Evolutionary conservation across 345 rosid species (phyloP), one percentile per base, ranked within the genome.

Genomic region (Ricinus communis): DNA sequence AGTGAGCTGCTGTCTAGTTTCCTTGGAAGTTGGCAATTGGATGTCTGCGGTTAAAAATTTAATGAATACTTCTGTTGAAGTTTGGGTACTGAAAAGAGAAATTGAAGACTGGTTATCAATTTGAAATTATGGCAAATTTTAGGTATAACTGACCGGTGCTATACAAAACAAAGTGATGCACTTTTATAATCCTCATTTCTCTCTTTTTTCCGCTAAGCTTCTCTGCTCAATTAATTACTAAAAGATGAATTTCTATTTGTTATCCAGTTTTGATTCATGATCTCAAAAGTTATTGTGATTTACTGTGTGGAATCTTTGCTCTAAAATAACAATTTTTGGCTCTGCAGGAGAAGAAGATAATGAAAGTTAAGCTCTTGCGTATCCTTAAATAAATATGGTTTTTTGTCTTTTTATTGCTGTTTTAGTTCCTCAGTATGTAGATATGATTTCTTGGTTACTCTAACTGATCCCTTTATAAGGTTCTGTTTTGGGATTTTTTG

Each of bases 321-420:
- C 27, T 51, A 9, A 31, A 30, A 47, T 30, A 40, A 18, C 58
- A 52, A 27, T 59, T 52, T 19, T 33, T 33, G 38, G 38, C 6
- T 33, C 38, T 33, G 38, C 72, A 77, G 74, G 68, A 5, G 38
- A 33, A 33, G 49, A 30, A 62, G 41, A 77, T 28, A 14, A 77
- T 77, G 81, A 77, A 77, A 68, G 81, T 77, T 57, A 77, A 77
- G 74, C 58, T 77, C 53, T 69, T 77, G 40, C 81, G 77, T 77
- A 77, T 77, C 81, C 81, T 77, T 71, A 3, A 6, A 2, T 2
- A 33, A 33, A 33, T 33, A 33, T 33, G 38, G 6, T 33, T 2
- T 6, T 33, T 2, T 33, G 38, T 33, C 38, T 33, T 2, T 33
- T 33, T 33, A 2, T 33, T 2, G 2, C 7, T 33, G 0, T 27